Conservation (phyloP, 257 asterid species). For the Echites panduratus region DNA sequence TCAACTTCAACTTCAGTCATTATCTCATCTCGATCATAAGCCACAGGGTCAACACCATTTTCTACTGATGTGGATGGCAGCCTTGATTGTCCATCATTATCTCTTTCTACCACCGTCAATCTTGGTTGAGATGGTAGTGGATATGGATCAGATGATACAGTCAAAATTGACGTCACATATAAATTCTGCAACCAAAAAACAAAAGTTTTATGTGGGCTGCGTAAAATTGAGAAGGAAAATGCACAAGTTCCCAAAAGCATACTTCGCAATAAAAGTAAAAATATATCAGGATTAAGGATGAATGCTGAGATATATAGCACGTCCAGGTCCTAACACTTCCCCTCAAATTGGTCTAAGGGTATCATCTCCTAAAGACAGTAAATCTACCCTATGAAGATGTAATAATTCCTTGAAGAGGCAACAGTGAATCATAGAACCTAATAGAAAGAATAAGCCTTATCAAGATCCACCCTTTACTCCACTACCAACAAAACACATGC, state of each 20-base stretch:
- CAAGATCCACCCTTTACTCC: neutral
- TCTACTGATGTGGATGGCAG: conserved; percentile 24
- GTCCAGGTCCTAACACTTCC: neutral
- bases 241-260: neutral
- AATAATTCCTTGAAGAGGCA: neutral
- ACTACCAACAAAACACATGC: neutral
- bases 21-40: conserved; percentile 63
- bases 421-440: neutral
- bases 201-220: neutral
- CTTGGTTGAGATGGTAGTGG: conserved; percentile 29
- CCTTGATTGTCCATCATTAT: conserved; percentile 22
- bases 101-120: conserved; percentile 37
- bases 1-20: conserved; percentile 77
- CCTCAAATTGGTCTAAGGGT: neutral
- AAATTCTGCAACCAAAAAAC: conserved; percentile 45
- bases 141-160: conserved; percentile 38
- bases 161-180: conserved; percentile 66
- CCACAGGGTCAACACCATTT: conserved; percentile 49
- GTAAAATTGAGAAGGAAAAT: neutral
- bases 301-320: neutral
- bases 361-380: neutral
- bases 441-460: neutral
- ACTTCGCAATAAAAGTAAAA: neutral
- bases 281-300: neutral
- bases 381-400: neutral